These are phyloP conservation scores for Conticribra guillardii DNA, from an alignment of 108 stramenopile genomes.

Conservation along the genomic window DNA sequence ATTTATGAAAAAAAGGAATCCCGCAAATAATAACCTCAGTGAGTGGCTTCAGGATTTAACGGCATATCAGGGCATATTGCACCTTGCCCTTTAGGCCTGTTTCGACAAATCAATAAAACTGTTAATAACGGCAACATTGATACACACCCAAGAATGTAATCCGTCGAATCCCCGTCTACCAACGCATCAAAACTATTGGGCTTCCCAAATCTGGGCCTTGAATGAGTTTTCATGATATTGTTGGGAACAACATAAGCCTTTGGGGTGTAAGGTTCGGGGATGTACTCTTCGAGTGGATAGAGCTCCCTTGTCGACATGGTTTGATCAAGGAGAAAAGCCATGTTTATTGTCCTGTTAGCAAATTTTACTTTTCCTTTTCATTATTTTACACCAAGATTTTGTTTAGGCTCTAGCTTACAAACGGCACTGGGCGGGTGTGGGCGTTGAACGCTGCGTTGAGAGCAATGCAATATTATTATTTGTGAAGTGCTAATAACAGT, in stretches of 20 bases:
- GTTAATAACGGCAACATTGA: conserved; percentile 6
- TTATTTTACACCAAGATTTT: too few relatives aligned
- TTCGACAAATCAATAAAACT: background rate
- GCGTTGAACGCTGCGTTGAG: too few relatives aligned
- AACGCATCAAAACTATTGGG: conserved; percentile 24
- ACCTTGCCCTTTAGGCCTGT: too few relatives aligned
- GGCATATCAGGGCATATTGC: too few relatives aligned
- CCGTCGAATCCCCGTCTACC: conserved; percentile 3
- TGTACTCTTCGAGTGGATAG: conserved; percentile 10
- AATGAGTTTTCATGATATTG: conserved; percentile 9
- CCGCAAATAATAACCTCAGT: background rate
- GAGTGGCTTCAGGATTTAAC: too few relatives aligned
- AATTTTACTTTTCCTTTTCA: background rate
- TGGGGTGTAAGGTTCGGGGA: conserved; percentile 10
- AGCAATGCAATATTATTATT: too few relatives aligned
- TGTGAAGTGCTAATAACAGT: too few relatives aligned
- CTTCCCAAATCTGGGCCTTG: conserved; percentile 27
- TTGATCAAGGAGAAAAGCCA: background rate
- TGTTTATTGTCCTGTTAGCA: background rate
- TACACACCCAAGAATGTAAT: conserved; percentile 2
- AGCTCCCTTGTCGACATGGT: conserved; percentile 1
- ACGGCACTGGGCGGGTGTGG: too few relatives aligned
- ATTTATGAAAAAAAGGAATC: background rate
- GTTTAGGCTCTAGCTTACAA: too few relatives aligned
- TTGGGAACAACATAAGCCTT: conserved; percentile 7